Evolutionary conservation across 2,329 filamentous ascomycete genomes (phyloP).

Genomic region (Aspergillus tamarii): DNA sequence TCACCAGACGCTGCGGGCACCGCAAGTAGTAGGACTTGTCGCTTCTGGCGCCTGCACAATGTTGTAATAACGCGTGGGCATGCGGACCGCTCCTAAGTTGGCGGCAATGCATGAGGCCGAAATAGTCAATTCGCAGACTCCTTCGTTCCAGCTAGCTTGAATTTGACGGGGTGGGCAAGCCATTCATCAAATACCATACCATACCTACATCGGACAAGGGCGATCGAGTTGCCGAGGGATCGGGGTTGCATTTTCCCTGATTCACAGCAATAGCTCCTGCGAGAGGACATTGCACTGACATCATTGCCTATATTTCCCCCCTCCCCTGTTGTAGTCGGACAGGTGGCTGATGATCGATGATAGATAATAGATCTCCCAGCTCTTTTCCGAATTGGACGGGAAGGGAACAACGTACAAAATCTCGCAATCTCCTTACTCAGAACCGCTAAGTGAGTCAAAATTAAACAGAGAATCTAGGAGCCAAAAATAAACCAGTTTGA

Average conservation of each 20-base stretch:
- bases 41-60: slow-evolving; percentile 23
- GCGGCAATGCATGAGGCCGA: slow-evolving; percentile 25
- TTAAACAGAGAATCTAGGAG: not conserved
- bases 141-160: slow-evolving; percentile 2
- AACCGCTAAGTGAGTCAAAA: not conserved
- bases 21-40: slow-evolving; percentile 3
- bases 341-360: not conserved
- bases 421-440: not conserved
- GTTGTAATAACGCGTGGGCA: slow-evolving; percentile 28
- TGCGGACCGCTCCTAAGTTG: slow-evolving; percentile 12
- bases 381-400: not conserved
- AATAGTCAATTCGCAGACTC: slow-evolving; percentile 15
- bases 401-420: not conserved
- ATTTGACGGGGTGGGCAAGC: not conserved
- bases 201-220: not conserved
- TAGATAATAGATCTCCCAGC: not conserved
- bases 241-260: not conserved
- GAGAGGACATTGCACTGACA: slow-evolving; percentile 18
- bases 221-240: not conserved
- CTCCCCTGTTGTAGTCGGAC: not conserved
- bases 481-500: not conserved
- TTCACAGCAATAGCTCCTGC: not conserved
- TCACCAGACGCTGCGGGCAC: not conserved
- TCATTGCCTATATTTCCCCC: slow-evolving; percentile 9
- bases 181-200: not conserved